Evolutionary conservation across 2,329 filamentous ascomycete genomes (phyloP), one percentile per base, ranked within the genome.

Genomic region (Scedosporium aurantiacum): DNA sequence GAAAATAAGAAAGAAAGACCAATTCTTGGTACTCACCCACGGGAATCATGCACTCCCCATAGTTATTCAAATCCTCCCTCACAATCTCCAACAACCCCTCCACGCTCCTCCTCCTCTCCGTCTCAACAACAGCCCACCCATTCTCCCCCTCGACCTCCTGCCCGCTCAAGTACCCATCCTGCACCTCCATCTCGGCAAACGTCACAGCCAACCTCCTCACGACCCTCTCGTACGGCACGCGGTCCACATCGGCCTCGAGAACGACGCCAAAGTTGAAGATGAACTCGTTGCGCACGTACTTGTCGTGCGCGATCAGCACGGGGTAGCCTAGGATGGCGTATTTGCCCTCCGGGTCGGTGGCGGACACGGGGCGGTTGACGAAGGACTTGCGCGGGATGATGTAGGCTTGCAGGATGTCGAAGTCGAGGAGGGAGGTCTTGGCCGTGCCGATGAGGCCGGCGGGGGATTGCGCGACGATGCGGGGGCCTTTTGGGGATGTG

Each of bases 261-360:
- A 96, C 88, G 54, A 97, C 79, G 63, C 91, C 91, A 70, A 97
- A 96, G 74, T 97, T 97, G 83, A 97, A 99, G 70, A 97, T 96
- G 78, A 97, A 97, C 73, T 96, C 90, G 74, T 96, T 96, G 63
- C 94, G 87, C 69, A 88, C 85, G 70, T 97, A 96, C 67, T 88
- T 87, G 61, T 86, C 82, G 65, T 91, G 84, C 59, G 88, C 85
- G 70, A 97, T 90, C 70, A 91, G 93, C 60, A 97, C 88, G 0
- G 94, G 94, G 68, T 91, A 91, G 16, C 92, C 91, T 40, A 99
- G 81, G 61, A 99, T 85, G 62, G 87, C 85, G 73, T 92, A 88
- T 66, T 83, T 83, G 66, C 79, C 79, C 61, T 84, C 82, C 0
- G 84, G 83, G 55, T 90, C 88, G 72, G 87, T 87, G 61, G 95